Conservation (phyloP, 768 basidiomycete species). For the Mycena latifolia region DNA sequence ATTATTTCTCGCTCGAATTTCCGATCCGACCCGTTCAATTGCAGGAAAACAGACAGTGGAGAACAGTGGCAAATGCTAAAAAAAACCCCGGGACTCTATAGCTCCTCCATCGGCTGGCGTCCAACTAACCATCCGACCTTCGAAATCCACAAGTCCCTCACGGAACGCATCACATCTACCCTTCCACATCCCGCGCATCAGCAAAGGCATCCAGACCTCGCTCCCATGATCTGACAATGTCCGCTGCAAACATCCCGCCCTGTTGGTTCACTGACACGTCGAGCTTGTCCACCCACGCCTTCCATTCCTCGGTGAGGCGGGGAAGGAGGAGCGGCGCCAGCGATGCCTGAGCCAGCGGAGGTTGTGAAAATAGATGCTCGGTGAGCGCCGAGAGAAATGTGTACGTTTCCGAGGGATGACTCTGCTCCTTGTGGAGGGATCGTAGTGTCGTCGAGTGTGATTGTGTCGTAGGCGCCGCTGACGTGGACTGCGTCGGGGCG, state of each 20-base stretch:
- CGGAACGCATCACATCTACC: constrained; percentile 52
- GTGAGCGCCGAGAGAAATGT: constrained; percentile 77
- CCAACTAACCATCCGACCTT: constrained; percentile 88
- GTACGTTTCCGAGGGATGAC: constrained; percentile 82
- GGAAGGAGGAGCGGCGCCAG: constrained; percentile 70
- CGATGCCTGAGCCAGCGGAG: constrained; percentile 71
- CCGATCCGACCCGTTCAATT: constrained; percentile 11
- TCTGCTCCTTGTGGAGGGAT: constrained; percentile 70
- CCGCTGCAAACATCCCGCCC: constrained; percentile 85
- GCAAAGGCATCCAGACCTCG: constrained; percentile 76
- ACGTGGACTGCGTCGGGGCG: constrained; percentile 40
- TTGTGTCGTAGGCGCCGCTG: constrained; percentile 39
- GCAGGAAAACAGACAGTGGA: constrained; percentile 17
- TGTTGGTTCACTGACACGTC: constrained; percentile 78
- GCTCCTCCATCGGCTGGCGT: constrained; percentile 41
- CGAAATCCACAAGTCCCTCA: constrained; percentile 74
- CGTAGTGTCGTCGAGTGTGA: constrained; percentile 60
- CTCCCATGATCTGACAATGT: constrained; percentile 78
- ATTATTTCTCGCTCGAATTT: neutral
- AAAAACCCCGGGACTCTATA: constrained; percentile 15
- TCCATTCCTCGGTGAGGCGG: constrained; percentile 81
- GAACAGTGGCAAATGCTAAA: constrained; percentile 9
- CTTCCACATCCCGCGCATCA: constrained; percentile 56
- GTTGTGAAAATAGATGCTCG: constrained; percentile 75
- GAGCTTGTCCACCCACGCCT: constrained; percentile 78